Evolutionary conservation across 2,329 filamentous ascomycete species (phyloP).

Genomic region (Ophiostoma novo-ulmi): DNA sequence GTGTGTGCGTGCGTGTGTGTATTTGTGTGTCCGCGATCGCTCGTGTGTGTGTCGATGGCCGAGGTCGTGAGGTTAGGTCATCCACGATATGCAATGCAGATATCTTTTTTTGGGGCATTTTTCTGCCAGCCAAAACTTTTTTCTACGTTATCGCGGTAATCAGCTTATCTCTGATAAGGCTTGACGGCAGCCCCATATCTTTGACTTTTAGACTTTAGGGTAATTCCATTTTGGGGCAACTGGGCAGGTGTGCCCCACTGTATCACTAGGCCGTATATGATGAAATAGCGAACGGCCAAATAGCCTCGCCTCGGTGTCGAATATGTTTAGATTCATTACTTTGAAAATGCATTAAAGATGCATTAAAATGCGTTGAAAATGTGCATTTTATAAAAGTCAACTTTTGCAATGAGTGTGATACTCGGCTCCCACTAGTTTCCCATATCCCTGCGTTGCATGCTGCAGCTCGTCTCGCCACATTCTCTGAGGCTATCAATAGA

Average conservation of each 20-base stretch:
- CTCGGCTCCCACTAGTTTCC: background rate
- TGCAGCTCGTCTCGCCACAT: too few species aligned
- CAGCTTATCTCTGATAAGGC: constrained; percentile 14
- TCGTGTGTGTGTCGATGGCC: background rate
- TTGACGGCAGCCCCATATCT: background rate
- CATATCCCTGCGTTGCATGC: too few species aligned
- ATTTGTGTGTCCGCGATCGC: background rate
- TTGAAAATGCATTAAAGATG: too few species aligned
- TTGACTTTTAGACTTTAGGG: background rate
- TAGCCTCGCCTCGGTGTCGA: background rate
- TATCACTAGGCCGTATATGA: background rate
- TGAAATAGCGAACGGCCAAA: background rate
- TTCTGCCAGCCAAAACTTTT: constrained; percentile 19
- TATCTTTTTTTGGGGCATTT: background rate
- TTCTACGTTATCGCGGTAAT: constrained; percentile 11
- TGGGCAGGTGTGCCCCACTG: background rate
- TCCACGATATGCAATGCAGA: background rate
- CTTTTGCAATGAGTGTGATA: background rate
- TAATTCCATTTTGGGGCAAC: background rate
- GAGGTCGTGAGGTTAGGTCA: background rate
- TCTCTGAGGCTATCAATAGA: background rate
- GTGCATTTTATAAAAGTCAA: background rate
- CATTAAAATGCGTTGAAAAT: background rate
- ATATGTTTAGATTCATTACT: background rate
- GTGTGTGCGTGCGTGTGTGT: background rate